Conservation (phyloP, 1,139 yeast species). For the Meyerozyma guilliermondii region DNA sequence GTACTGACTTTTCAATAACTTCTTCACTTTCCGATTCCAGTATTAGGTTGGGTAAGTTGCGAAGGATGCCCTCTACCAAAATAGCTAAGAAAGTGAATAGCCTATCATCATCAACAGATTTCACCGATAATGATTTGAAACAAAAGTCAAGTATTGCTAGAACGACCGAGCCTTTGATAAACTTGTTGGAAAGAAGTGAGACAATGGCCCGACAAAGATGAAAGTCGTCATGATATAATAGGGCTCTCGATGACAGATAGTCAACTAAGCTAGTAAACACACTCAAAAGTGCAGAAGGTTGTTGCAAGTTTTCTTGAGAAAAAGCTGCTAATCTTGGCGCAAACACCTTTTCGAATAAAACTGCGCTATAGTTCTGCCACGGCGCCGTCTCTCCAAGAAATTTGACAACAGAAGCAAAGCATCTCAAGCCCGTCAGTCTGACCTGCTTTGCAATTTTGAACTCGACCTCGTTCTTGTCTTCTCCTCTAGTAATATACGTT, state of each 20-base stretch:
- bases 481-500: constrained; percentile 25
- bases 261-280: constrained; percentile 65
- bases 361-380: constrained; percentile 54
- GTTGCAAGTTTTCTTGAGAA: constrained; percentile 74
- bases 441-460: constrained; percentile 48
- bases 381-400: constrained; percentile 40
- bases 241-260: constrained; percentile 41
- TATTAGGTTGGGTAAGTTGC: constrained; percentile 47
- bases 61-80: constrained; percentile 52
- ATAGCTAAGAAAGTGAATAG: constrained; percentile 47
- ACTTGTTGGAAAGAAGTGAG: constrained; percentile 45
- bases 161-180: constrained; percentile 67
- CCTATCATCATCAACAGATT: constrained; percentile 36
- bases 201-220: constrained; percentile 55
- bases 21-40: constrained; percentile 39
- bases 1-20: constrained; percentile 49
- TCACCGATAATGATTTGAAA: constrained; percentile 34
- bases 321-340: constrained; percentile 63
- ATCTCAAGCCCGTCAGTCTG: constrained; percentile 58
- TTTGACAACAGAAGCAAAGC: constrained; percentile 48
- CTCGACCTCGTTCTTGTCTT: constrained; percentile 18
- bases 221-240: constrained; percentile 53
- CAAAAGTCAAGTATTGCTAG: constrained; percentile 54
- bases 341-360: constrained; percentile 53
- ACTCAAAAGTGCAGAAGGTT: constrained; percentile 71